These are phyloP conservation scores for Aspergillus saccharolyticus DNA, from an alignment of 495 filamentous ascomycete genomes.

Conservation along the genomic window DNA sequence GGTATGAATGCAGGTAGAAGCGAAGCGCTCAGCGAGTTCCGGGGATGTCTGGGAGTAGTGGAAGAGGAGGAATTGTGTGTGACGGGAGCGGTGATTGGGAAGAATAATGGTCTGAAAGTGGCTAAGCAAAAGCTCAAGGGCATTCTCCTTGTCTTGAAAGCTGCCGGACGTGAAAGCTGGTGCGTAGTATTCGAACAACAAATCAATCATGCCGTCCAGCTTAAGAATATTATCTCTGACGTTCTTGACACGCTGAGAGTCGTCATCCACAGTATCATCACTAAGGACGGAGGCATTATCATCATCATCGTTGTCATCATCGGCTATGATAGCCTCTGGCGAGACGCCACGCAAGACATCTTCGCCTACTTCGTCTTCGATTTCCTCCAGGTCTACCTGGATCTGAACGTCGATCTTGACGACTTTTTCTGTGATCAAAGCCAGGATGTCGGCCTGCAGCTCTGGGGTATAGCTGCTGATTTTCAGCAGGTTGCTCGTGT, in stretches of 20 bases:
- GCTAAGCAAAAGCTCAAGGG: conserved; percentile 67
- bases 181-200: conserved; percentile 79
- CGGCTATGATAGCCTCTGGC: conserved; percentile 28
- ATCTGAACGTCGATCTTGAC: conserved; percentile 94
- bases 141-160: conserved; percentile 41
- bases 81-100: conserved; percentile 79
- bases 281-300: conserved; percentile 51
- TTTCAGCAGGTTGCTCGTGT: conserved; percentile 72
- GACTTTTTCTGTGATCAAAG: conserved; percentile 72
- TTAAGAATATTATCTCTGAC: conserved; percentile 81
- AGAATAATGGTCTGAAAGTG: conserved; percentile 83
- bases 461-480: conserved; percentile 72
- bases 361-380: conserved; percentile 67
- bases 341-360: conserved; percentile 35
- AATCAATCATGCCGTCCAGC: conserved; percentile 86
- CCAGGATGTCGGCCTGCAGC: conserved; percentile 75
- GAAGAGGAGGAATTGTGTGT: conserved; percentile 88
- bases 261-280: conserved; percentile 43
- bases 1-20: conserved; percentile 68
- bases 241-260: conserved; percentile 48
- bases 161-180: conserved; percentile 55
- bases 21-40: conserved; percentile 70
- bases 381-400: conserved; percentile 83
- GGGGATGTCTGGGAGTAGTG: conserved; percentile 81
- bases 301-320: conserved; percentile 53